Percentiles rank a stretch among this genome's conserved stretches.
phyloP scores from a whole-genome alignment of 495 filamentous ascomycete genomes.

The Aspergillus panamensis region DNA sequence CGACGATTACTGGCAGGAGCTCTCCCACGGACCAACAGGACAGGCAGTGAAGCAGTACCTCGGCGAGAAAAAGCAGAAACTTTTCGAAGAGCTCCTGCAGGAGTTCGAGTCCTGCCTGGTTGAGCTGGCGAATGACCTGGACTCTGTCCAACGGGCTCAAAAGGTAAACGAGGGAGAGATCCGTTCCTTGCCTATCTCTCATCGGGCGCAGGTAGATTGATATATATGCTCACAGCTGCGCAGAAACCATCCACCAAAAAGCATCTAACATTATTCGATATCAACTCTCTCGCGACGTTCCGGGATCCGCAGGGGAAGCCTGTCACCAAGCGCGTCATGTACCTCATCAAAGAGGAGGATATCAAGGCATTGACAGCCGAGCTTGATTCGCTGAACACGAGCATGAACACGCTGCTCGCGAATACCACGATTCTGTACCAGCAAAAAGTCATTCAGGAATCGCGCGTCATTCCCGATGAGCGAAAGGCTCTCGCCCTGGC shows the following conservation, averaged over 20 bases:
- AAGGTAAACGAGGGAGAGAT: background rate
- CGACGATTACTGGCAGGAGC: background rate
- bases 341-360: constrained; percentile 6
- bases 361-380: background rate
- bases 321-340: background rate
- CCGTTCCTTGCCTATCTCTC: background rate
- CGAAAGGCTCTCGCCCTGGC: background rate
- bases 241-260: background rate
- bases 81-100: background rate
- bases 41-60: constrained; percentile 2
- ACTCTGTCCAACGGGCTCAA: background rate
- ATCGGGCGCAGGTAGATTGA: background rate
- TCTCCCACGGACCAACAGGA: background rate
- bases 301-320: background rate
- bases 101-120: background rate
- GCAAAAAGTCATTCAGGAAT: background rate
- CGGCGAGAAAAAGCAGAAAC: background rate
- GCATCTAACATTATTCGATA: background rate
- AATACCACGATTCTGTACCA: background rate
- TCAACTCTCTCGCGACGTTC: background rate
- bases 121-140: background rate
- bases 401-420: background rate
- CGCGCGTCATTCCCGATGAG: background rate
- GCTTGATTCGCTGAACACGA: background rate
- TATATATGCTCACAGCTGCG: background rate